These are phyloP conservation scores for Wickerhamomyces sydowiorum DNA, from an alignment of 805 yeast species.

Conservation along the genomic window DNA sequence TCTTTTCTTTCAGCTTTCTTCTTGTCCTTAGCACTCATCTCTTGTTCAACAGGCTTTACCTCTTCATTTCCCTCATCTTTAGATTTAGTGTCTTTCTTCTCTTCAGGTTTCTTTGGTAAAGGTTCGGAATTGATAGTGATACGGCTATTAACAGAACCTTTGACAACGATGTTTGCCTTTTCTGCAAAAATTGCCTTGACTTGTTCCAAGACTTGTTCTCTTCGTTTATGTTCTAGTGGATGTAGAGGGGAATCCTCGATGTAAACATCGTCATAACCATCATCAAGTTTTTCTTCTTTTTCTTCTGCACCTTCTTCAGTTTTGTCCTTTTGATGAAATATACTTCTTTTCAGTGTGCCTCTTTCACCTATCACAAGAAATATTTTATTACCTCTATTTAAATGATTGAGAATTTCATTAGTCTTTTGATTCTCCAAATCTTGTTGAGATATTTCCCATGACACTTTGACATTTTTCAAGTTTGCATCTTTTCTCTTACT, in stretches of 20 bases:
- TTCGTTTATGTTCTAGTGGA: constrained; percentile 27
- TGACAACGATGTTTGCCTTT: constrained; percentile 17
- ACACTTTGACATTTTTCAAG: constrained; percentile 41
- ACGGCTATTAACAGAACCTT: constrained; percentile 25
- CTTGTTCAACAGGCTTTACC: constrained; percentile 5
- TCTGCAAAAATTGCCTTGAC: constrained; percentile 24
- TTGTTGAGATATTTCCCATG: constrained; percentile 51
- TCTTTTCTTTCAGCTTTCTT: constrained; percentile 18
- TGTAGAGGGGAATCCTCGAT: constrained; percentile 1
- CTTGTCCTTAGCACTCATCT: constrained; percentile 9
- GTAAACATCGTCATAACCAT: constrained; percentile 8
- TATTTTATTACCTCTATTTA: constrained; percentile 38
- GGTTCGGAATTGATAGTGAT: constrained; percentile 22
- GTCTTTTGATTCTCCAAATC: constrained; percentile 49
- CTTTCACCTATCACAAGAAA: constrained; percentile 36
- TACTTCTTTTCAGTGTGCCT: constrained; percentile 10
- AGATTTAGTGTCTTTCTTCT: constrained; percentile 7
- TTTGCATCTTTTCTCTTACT: constrained; percentile 24
- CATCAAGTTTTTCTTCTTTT: constrained; percentile 10
- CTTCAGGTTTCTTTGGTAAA: constrained; percentile 13
- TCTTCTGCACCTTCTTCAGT: constrained; percentile 8
- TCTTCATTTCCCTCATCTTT: too few species aligned
- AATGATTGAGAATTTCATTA: constrained; percentile 39
- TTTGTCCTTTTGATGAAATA: constrained; percentile 4
- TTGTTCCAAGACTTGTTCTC: constrained; percentile 27